Base-by-base conservation (phyloP, 345 rosid species). In the Capsella bursapastoris region DNA sequence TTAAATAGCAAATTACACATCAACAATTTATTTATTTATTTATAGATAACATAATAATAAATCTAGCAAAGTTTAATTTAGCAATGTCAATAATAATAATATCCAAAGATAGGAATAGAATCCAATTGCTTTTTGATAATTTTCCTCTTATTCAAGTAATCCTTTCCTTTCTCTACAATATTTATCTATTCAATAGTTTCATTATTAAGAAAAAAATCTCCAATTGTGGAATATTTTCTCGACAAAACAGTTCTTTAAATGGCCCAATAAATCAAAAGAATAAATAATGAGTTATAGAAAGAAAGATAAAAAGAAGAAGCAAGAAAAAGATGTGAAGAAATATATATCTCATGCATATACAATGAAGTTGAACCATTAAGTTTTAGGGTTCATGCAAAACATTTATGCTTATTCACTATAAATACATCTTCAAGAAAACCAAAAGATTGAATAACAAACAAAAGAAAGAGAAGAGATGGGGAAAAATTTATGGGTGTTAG, bases 131-230 rank as follows among this genome's bases (percentile, higher is more conserved):
- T 73, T 65, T 57, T 10, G 25, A 35, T 14, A 57, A 47, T 25
- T 66, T 47, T 34, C 71, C 70, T 64, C 57, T 27, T 4, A 44
- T 45, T 58, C 58, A 73, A 73, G 71, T 65, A 55, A 64, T 73
- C 6, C 65, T 65, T 64, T 47, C 1, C 77, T 64, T 65, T 65
- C 70, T 73, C 50, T 50, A 14, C 35, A 10, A 1, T 34, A 13
- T 11, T 45, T 38, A 32, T 9, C 8, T 22, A 44, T 43, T 44
- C 57, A 48, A 45, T 64, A 45, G 10, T 45, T 45, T 44, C n/a
- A 41, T 44, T 6, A 64, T 28, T 13, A 22, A 18, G 34, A 27
- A 41, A 64, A 41, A 63, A 75, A 52, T 3, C 41, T 59, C 38
- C 11, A 51, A 32, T 22, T 9, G 12, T n/a, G 29, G 4, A 37